A percentile compares a stretch with the other conserved stretches of the same genome.
Evolutionary conservation across 306 rosid genomes (phyloP).

Genomic region (Ammopiptanthus mongolicus): DNA sequence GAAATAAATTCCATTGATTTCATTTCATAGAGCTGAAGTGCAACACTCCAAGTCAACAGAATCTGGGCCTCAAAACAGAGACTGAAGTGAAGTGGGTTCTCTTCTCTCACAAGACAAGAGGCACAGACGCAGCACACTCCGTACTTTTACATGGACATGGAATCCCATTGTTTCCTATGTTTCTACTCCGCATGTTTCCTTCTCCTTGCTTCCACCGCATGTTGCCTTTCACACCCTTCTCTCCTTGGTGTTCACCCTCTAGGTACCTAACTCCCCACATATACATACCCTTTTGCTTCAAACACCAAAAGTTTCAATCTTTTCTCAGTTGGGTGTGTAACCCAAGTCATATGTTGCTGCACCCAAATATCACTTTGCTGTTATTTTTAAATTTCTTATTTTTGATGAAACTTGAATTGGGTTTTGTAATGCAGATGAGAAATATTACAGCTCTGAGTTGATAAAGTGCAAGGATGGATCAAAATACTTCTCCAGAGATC

Average conservation of each 20-base stretch:
- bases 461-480: slow-evolving; percentile 76
- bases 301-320: slow-evolving; percentile 13
- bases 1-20: not conserved
- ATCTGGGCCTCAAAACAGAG: not conserved
- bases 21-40: not conserved
- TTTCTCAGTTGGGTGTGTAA: not conserved
- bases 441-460: slow-evolving; percentile 47
- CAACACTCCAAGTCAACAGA: not conserved
- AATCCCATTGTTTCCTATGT: not conserved
- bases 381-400: not conserved
- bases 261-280: slow-evolving; percentile 28
- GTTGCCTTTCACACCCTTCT: slow-evolving; percentile 28
- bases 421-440: slow-evolving; percentile 61
- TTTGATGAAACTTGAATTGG: not conserved
- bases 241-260: slow-evolving; percentile 75
- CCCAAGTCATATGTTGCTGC: not conserved
- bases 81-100: not conserved
- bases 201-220: slow-evolving; percentile 31
- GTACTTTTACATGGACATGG: slow-evolving; percentile 24
- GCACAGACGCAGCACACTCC: too few species aligned
- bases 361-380: slow-evolving; percentile 9
- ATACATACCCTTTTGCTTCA: slow-evolving; percentile 5
- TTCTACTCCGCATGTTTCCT: slow-evolving; percentile 35
- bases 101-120: not conserved
- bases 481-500: slow-evolving; percentile 62